Percentiles rank a stretch among this genome's conserved stretches.
These are phyloP conservation scores for Magnolia sinica DNA, from an alignment of 164 flowering plant species.

Conservation along the genomic window DNA sequence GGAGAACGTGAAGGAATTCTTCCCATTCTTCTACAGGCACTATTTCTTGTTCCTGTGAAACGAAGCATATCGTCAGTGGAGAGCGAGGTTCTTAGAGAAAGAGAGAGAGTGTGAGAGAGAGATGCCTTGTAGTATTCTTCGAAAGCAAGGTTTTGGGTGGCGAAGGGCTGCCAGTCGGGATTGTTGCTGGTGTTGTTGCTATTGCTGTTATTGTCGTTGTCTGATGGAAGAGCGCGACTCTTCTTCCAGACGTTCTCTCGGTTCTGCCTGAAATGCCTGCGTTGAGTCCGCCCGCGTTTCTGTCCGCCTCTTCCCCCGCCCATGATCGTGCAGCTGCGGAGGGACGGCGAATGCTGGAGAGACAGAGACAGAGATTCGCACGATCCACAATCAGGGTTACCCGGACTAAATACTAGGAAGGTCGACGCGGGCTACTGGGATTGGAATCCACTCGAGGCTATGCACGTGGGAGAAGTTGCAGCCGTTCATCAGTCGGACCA, in stretches of 20 bases:
- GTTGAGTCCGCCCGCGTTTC: conserved; percentile 62
- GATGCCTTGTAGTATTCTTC: conserved; percentile 82
- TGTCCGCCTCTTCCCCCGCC: conserved; percentile 31
- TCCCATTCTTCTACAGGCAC: conserved; percentile 87
- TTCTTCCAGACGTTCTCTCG: conserved; percentile 87
- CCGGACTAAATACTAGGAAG: too few relatives aligned
- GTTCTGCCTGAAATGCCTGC: conserved; percentile 66
- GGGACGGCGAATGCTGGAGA: not conserved
- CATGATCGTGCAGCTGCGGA: conserved; percentile 5
- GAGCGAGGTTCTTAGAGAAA: not conserved
- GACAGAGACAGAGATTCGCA: not conserved
- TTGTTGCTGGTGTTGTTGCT: not conserved
- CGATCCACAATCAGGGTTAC: not conserved
- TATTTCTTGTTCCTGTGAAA: conserved; percentile 72
- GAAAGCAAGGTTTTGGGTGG: conserved; percentile 66
- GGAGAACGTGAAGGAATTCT: conserved; percentile 47
- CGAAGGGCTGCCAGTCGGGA: conserved; percentile 64
- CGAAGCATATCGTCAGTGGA: not conserved
- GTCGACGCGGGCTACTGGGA: too few relatives aligned
- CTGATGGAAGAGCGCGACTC: conserved; percentile 34
- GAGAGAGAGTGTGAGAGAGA: not conserved
- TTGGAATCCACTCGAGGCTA: too few relatives aligned
- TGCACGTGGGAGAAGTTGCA: too few relatives aligned
- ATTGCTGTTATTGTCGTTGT: not conserved
- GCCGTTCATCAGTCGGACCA: too few relatives aligned